Percentiles rank a stretch among this genome's conserved stretches.
These are phyloP conservation scores for Fallopia convolvulus DNA, from an alignment of 148 eudicot species.

Conservation along the genomic window DNA sequence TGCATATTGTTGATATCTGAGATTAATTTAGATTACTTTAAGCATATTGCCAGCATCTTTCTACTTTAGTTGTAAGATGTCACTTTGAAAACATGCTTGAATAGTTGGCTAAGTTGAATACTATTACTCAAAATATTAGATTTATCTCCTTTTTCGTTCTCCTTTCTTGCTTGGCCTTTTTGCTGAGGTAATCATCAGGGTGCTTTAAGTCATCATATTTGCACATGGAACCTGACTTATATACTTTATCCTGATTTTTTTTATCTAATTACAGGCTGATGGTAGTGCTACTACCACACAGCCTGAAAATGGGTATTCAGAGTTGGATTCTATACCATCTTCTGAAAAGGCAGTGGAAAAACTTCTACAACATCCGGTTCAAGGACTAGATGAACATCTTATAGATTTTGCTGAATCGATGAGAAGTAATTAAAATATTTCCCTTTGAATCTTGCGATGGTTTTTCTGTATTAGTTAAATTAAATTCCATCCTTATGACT, in stretches of 20 bases:
- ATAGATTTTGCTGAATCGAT: conserved; percentile 70
- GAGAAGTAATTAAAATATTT: conserved; percentile 48
- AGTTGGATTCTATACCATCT: conserved; percentile 31
- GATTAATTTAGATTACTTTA: too few species aligned
- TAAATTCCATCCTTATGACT: neutral
- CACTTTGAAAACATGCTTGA: too few species aligned
- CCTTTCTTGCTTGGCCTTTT: too few species aligned
- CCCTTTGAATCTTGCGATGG: neutral
- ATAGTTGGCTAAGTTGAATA: too few species aligned
- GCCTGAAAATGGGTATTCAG: conserved; percentile 29
- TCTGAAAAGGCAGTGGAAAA: conserved; percentile 53
- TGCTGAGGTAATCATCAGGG: too few species aligned
- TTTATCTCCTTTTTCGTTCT: too few species aligned
- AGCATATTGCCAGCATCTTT: too few species aligned
- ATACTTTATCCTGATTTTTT: neutral
- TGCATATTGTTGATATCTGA: too few species aligned
- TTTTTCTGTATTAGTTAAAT: neutral
- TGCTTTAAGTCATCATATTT: too few species aligned
- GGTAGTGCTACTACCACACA: conserved; percentile 33
- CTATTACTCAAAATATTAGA: too few species aligned
- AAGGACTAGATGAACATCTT: conserved; percentile 55
- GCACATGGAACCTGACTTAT: too few species aligned
- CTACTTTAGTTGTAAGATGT: too few species aligned
- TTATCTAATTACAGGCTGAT: neutral
- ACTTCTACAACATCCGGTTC: conserved; percentile 37